These are phyloP conservation scores for Paraphaeosphaeria minitans DNA, from an alignment of 2,329 filamentous ascomycete genomes.

Conservation along the genomic window DNA sequence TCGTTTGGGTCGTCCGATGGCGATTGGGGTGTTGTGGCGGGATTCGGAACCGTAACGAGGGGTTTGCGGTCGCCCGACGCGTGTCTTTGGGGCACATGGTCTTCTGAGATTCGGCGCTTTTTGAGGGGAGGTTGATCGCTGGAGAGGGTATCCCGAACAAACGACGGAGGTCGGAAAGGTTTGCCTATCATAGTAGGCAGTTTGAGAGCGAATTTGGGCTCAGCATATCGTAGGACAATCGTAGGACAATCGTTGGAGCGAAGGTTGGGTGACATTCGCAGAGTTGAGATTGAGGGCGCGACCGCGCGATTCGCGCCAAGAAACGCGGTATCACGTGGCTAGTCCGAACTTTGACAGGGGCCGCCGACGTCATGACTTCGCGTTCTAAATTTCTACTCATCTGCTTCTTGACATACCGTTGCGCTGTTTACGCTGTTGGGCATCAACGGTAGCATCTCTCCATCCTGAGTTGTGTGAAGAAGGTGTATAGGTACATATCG, in stretches of 20 bases:
- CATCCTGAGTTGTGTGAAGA: no score
- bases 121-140: slow-evolving; percentile 46
- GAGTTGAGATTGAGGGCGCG: background rate
- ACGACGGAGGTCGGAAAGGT: slow-evolving; percentile 43
- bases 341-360: background rate
- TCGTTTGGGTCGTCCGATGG: slow-evolving; percentile 32
- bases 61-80: slow-evolving; percentile 38
- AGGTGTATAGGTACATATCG: background rate
- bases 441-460: no score
- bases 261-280: background rate
- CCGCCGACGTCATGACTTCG: background rate
- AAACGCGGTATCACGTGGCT: background rate
- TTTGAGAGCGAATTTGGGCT: background rate
- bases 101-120: slow-evolving; percentile 48
- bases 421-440: no score
- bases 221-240: background rate
- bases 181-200: slow-evolving; percentile 31
- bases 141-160: slow-evolving; percentile 30
- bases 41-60: slow-evolving; percentile 31
- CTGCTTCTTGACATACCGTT: no score
- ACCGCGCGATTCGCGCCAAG: background rate
- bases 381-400: background rate
- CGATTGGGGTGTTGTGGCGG: slow-evolving; percentile 22
- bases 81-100: slow-evolving; percentile 19
- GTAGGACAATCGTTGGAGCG: no score